Percentiles rank a stretch among this genome's conserved stretches.
Evolutionary conservation across 148 eudicot species (phyloP).

Genomic region (Oxyria digyna): DNA sequence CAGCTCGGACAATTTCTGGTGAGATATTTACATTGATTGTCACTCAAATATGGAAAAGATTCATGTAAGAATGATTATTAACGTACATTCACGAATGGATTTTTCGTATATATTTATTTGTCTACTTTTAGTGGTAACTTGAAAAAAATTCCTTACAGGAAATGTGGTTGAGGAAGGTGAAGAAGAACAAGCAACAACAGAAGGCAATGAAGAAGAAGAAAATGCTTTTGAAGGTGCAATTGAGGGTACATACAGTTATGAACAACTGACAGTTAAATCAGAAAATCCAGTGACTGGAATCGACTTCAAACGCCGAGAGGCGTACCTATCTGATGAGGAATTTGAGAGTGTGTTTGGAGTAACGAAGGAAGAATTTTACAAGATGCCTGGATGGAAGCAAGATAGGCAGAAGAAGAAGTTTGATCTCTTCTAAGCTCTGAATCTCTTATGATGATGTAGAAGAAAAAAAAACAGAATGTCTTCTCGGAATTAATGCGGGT

Average conservation of each 20-base stretch:
- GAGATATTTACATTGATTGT: neutral
- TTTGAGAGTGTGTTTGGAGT: slow-evolving; percentile 55
- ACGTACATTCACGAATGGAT: too few species aligned
- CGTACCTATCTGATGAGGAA: slow-evolving; percentile 85
- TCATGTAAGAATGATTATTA: too few species aligned
- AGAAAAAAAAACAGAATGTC: neutral
- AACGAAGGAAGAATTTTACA: slow-evolving; percentile 67
- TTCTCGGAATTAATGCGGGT: neutral
- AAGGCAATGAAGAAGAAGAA: slow-evolving; percentile 41
- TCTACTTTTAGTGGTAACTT: too few species aligned
- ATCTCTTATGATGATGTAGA: neutral
- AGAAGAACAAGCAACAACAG: slow-evolving; percentile 29
- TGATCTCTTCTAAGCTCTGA: slow-evolving; percentile 52
- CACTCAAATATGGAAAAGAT: too few species aligned
- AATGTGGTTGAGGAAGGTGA: slow-evolving; percentile 26
- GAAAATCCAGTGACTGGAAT: slow-evolving; percentile 88
- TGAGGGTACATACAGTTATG: slow-evolving; percentile 59
- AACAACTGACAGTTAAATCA: slow-evolving; percentile 66
- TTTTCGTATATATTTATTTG: too few species aligned
- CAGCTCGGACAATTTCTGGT: neutral
- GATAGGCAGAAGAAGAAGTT: slow-evolving; percentile 79
- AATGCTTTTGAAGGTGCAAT: slow-evolving; percentile 34
- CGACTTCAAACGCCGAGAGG: slow-evolving; percentile 96
- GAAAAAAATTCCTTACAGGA: slow-evolving; percentile 19
- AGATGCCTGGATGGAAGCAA: slow-evolving; percentile 96